Conservation (phyloP, 2,329 filamentous ascomycete genomes). For the Penicillium sclerotigenum region DNA sequence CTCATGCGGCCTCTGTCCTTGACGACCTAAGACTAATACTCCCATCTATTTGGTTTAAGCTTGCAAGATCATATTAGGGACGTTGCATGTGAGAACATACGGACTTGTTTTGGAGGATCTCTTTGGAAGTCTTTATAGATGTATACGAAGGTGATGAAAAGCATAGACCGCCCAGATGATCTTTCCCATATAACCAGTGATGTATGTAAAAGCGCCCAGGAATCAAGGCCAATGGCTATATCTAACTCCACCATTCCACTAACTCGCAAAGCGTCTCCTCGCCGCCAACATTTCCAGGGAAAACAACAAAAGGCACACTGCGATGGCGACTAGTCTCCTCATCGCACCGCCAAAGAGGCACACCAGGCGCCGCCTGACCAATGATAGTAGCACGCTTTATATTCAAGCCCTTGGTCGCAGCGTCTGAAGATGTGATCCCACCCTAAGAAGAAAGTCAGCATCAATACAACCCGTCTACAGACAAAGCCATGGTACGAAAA, state of each 20-base stretch:
- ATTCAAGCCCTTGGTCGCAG: slow-evolving; percentile 55
- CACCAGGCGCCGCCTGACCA: slow-evolving; percentile 57
- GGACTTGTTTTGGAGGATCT: neutral
- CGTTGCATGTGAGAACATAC: neutral
- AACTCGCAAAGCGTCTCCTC: slow-evolving; percentile 48
- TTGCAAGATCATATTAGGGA: neutral
- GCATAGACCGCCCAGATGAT: neutral
- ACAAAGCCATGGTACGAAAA: neutral
- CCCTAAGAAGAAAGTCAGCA: slow-evolving; percentile 37
- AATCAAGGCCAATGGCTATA: neutral
- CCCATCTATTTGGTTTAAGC: neutral
- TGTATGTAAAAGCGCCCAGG: neutral
- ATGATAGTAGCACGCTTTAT: slow-evolving; percentile 55
- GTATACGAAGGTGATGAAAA: neutral
- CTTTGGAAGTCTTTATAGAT: neutral
- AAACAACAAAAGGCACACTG: slow-evolving; percentile 56
- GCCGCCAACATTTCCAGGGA: slow-evolving; percentile 58
- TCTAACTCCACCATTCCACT: slow-evolving; percentile 41
- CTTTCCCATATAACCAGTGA: neutral
- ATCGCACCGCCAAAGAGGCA: slow-evolving; percentile 59
- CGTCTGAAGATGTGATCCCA: slow-evolving; percentile 59
- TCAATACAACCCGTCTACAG: neutral
- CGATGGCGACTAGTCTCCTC: slow-evolving; percentile 52
- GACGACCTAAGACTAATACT: neutral
- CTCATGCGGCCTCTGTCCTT: neutral